phyloP scores from a whole-genome alignment of 2,329 filamentous ascomycete species.

The Myriangium duriaei region DNA sequence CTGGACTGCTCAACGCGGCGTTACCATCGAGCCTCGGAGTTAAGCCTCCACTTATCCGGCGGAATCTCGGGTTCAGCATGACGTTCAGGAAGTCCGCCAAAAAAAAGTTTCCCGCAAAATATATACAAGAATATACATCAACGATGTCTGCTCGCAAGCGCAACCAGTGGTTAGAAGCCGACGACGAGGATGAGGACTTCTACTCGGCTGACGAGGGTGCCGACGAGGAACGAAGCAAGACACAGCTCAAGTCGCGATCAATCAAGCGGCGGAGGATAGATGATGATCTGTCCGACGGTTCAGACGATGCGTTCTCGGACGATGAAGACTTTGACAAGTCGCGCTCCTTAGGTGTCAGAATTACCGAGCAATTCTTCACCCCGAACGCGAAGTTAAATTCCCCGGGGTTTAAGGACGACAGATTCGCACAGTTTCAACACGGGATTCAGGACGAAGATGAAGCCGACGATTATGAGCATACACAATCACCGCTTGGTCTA shows the following conservation, averaged over 20 bases:
- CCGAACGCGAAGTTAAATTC: slow-evolving; percentile 8
- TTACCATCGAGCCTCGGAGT: too few relatives aligned
- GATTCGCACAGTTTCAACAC: slow-evolving; percentile 6
- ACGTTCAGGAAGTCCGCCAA: background rate
- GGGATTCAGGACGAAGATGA: slow-evolving; percentile 6
- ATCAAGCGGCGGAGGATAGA: slow-evolving; percentile 53
- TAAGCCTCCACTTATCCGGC: too few relatives aligned
- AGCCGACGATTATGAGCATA: slow-evolving; percentile 14
- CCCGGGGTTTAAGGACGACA: slow-evolving; percentile 11
- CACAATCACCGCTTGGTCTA: slow-evolving; percentile 16
- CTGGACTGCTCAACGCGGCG: too few relatives aligned
- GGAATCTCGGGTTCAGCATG: slow-evolving; percentile 5
- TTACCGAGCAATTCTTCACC: slow-evolving; percentile 11
- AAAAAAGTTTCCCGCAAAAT: background rate
- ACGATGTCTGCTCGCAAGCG: slow-evolving; percentile 57
- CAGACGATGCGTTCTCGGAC: slow-evolving; percentile 15
- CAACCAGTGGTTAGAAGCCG: slow-evolving; percentile 55
- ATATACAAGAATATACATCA: background rate
- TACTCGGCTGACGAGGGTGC: slow-evolving; percentile 33
- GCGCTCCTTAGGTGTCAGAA: background rate
- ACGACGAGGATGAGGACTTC: slow-evolving; percentile 30
- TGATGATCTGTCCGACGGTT: slow-evolving; percentile 22
- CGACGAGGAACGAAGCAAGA: slow-evolving; percentile 50
- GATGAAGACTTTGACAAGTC: slow-evolving; percentile 19
- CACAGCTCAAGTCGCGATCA: slow-evolving; percentile 32